Evolutionary conservation across 257 asterid species (phyloP), one percentile per base, ranked within the genome.

Genomic region (Echites panduratus): DNA sequence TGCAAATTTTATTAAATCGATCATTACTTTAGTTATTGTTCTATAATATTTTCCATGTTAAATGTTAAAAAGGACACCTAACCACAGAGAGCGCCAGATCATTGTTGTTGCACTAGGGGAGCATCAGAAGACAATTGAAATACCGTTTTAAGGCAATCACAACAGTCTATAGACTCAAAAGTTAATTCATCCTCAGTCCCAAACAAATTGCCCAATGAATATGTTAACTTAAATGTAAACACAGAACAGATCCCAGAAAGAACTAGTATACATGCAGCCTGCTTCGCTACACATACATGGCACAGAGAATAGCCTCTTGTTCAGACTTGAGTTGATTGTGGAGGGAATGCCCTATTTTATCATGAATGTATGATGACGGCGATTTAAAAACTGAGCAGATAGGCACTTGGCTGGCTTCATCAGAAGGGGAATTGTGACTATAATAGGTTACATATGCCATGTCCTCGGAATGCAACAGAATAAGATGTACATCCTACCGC

Each of bases 401-500:
- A 14, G 12, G 54, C 43, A 2, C 9, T 22, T 68, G 14, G 16
- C 35, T 68, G 14, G 16, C 35, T 12, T 44, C 56, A 58, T 10
- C 44, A 49, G 17, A 49, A 10, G 9, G 57, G 24, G 45, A 48
- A 16, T 50, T 17, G 44, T 4, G 38, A 65, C 20, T 17, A 38
- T 56, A 26, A 9, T 32, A 53, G 5, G 54, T 38, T 8, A 50
- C 14, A 24, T 5, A 10, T 9, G 66, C 47, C 57, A 52, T 2
- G 47, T 19, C 17, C 32, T 7, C 32, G 24, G 40, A 29, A 6
- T n/a, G 72, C 68, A 41, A 19, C 22, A 47, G 10, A 66, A 24
- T 29, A 40, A 16, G 12, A 2, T 56, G 11, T 8, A 50, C 50
- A 22, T 24, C 20, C 19, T 50, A 95, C 86, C 98, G 89, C 99